Conservation (phyloP, 768 basidiomycete species). For the Trametopsis cervina region DNA sequence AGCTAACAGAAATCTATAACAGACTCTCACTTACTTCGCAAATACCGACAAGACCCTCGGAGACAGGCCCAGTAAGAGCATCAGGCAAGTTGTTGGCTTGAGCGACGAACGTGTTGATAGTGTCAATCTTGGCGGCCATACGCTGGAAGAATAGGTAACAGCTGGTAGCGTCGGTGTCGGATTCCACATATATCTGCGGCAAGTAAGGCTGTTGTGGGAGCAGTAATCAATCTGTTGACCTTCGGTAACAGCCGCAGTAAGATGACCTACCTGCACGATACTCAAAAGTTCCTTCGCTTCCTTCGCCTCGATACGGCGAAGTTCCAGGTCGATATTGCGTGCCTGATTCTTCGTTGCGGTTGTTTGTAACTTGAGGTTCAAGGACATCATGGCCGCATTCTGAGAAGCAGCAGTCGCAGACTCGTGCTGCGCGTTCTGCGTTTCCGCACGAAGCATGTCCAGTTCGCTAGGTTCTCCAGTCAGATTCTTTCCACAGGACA, state of each 20-base stretch:
- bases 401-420: conserved; percentile 81
- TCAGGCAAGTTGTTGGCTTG: conserved; percentile 82
- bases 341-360: conserved; percentile 88
- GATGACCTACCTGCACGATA: conserved; percentile 65
- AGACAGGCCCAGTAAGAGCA: conserved; percentile 72
- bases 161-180: conserved; percentile 81
- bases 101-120: conserved; percentile 78
- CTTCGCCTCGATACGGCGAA: conserved; percentile 76
- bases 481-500: conserved; percentile 1
- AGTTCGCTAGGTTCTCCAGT: conserved; percentile 57
- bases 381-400: conserved; percentile 87
- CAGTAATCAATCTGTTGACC: background rate
- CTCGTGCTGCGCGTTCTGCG: conserved; percentile 77
- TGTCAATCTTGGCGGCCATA: conserved; percentile 77
- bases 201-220: conserved; percentile 90
- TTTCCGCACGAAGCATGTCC: conserved; percentile 74
- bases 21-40: conserved; percentile 84
- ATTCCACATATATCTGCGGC: conserved; percentile 84
- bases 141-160: conserved; percentile 93
- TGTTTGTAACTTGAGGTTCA: conserved; percentile 92
- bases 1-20: too few species aligned
- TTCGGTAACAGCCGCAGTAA: background rate
- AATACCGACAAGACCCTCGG: conserved; percentile 85
- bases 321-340: conserved; percentile 82
- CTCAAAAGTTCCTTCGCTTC: conserved; percentile 74